Conservation (phyloP, 116 monocot genomes). For the Cymodocea nodosa region DNA sequence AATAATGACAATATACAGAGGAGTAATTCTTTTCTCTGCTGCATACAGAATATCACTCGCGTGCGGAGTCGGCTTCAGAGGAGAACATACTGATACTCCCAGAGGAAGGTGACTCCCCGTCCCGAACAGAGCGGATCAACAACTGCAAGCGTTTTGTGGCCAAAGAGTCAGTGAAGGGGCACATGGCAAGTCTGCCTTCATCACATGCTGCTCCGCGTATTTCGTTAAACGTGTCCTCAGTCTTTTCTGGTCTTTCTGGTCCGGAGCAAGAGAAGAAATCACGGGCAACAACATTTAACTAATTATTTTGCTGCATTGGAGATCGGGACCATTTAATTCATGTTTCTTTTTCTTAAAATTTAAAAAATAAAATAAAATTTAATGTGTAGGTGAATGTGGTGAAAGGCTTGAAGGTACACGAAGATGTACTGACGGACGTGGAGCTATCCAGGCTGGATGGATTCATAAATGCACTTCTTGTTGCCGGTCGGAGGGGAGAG, state of each 20-base stretch:
- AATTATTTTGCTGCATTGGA: neutral
- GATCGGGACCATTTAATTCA: no score
- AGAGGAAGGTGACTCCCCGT: constrained; percentile 39
- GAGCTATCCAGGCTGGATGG: constrained; percentile 52
- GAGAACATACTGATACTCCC: constrained; percentile 17
- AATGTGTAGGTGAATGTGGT: constrained; percentile 67
- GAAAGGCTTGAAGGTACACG: constrained; percentile 78
- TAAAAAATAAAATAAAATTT: no score
- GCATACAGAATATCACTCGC: neutral
- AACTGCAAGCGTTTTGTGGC: constrained; percentile 65
- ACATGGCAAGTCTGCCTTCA: constrained; percentile 46
- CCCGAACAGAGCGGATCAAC: constrained; percentile 46
- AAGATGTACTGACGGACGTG: constrained; percentile 49
- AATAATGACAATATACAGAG: no score
- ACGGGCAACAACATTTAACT: neutral
- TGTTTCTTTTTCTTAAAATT: no score
- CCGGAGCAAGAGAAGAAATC: no score
- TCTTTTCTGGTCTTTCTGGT: no score
- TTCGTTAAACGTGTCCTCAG: no score
- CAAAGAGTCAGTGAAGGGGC: constrained; percentile 76
- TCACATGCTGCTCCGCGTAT: neutral
- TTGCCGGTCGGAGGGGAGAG: constrained; percentile 56
- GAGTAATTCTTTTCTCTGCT: neutral
- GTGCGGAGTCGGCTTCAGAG: neutral
- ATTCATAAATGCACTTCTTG: constrained; percentile 65